These are phyloP conservation scores for Boletus fagicola DNA, from an alignment of 768 basidiomycete genomes.

Conservation along the genomic window DNA sequence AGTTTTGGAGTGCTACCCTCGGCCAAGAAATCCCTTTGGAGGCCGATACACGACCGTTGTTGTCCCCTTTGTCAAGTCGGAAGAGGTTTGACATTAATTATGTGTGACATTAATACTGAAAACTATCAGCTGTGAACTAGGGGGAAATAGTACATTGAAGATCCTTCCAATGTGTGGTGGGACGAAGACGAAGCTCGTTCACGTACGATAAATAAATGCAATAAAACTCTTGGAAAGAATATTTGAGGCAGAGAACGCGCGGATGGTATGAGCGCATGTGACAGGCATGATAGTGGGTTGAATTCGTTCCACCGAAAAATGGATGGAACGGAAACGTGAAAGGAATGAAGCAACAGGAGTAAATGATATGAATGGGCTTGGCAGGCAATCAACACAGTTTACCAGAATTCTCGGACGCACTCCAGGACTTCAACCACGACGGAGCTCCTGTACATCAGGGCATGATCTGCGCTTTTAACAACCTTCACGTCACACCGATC, in stretches of 20 bases:
- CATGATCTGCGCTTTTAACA: constrained; percentile 87
- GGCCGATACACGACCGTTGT: too few relatives aligned
- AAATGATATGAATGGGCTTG: constrained; percentile 6
- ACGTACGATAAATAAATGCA: constrained; percentile 22
- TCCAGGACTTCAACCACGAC: constrained; percentile 87
- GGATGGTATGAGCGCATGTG: constrained; percentile 8
- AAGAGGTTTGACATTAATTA: constrained; percentile 27
- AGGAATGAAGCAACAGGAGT: constrained; percentile 19
- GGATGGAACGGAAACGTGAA: constrained; percentile 10
- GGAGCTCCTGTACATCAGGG: constrained; percentile 86
- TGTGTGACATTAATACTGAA: constrained; percentile 33
- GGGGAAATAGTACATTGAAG: constrained; percentile 31
- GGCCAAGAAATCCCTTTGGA: too few relatives aligned
- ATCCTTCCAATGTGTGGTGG: constrained; percentile 23
- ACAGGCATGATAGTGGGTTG: background rate
- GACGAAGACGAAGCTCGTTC: constrained; percentile 19
- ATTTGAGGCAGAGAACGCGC: constrained; percentile 7
- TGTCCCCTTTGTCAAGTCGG: background rate
- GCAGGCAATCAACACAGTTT: constrained; percentile 10
- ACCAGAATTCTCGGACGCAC: constrained; percentile 59
- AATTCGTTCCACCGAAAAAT: constrained; percentile 17
- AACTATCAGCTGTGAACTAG: constrained; percentile 26
- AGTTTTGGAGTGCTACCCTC: background rate
- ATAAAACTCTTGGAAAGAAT: constrained; percentile 10
- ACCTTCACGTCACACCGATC: constrained; percentile 77